phyloP scores from a whole-genome alignment of 2,329 filamentous ascomycete species.

The Periglandula ipomoeae region DNA sequence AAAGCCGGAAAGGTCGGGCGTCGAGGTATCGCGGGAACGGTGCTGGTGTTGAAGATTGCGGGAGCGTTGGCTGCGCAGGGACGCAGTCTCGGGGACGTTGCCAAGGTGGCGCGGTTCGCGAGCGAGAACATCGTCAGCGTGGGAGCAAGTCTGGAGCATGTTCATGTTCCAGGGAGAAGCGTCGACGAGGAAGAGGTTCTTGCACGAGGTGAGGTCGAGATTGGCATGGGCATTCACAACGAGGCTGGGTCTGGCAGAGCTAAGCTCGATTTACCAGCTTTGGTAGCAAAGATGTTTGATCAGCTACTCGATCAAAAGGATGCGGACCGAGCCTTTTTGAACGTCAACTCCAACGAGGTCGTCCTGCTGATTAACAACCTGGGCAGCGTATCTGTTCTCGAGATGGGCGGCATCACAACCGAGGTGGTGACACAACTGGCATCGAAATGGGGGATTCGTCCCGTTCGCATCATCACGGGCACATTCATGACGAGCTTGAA shows the following conservation, averaged over 20 bases:
- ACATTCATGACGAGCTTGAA: constrained; percentile 76
- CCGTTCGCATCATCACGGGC: constrained; percentile 56
- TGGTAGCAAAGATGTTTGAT: constrained; percentile 57
- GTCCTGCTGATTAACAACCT: constrained; percentile 69
- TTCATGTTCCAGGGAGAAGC: constrained; percentile 80
- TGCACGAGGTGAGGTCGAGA: constrained; percentile 46
- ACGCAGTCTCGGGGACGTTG: constrained; percentile 58
- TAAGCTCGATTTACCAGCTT: constrained; percentile 40
- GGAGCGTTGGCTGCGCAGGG: constrained; percentile 74
- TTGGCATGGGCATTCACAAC: constrained; percentile 75
- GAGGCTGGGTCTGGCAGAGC: constrained; percentile 49
- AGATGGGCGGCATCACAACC: constrained; percentile 61
- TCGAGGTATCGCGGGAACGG: constrained; percentile 83
- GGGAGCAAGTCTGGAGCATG: constrained; percentile 76
- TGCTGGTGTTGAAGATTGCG: constrained; percentile 82
- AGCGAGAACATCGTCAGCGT: constrained; percentile 75
- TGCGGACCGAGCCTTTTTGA: constrained; percentile 60
- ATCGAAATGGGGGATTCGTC: constrained; percentile 47
- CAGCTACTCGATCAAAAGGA: constrained; percentile 60
- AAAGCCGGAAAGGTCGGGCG: constrained; percentile 87
- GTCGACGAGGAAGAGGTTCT: constrained; percentile 45
- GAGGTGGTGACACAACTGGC: constrained; percentile 58
- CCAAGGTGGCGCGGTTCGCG: constrained; percentile 59
- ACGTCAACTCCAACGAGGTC: constrained; percentile 52
- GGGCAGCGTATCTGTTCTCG: constrained; percentile 62